Evolutionary conservation across 2,329 filamentous ascomycete species (phyloP).

Genomic region (Scopulariopsis brevicaulis): DNA sequence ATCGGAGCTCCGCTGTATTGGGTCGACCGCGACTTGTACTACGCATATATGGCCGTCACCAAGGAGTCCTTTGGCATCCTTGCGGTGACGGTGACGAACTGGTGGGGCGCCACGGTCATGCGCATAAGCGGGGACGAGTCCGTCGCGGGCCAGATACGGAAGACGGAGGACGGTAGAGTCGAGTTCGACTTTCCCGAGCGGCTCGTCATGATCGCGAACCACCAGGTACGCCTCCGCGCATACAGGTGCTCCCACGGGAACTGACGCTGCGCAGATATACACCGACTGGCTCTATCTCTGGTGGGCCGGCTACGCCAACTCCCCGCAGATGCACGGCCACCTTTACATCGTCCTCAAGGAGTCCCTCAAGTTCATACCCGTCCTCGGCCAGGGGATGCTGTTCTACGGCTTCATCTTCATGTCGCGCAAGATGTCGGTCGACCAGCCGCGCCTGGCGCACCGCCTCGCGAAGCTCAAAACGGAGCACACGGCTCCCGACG

Average conservation of each 20-base stretch:
- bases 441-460: slow-evolving; percentile 64
- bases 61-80: slow-evolving; percentile 75
- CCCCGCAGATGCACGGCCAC: slow-evolving; percentile 67
- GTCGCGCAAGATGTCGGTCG: slow-evolving; percentile 77
- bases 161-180: slow-evolving; percentile 60
- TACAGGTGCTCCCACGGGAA: slow-evolving; percentile 8
- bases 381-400: slow-evolving; percentile 72
- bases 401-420: slow-evolving; percentile 89
- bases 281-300: slow-evolving; percentile 89
- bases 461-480: slow-evolving; percentile 60
- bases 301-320: slow-evolving; percentile 82
- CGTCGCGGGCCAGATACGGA: slow-evolving; percentile 62
- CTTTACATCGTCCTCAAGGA: slow-evolving; percentile 88
- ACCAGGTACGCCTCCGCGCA: slow-evolving; percentile 44
- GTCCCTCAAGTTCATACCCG: slow-evolving; percentile 68
- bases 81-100: slow-evolving; percentile 69
- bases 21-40: slow-evolving; percentile 66
- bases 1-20: slow-evolving; percentile 67
- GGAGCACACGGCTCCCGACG: slow-evolving; percentile 37
- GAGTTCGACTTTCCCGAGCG: slow-evolving; percentile 73
- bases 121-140: slow-evolving; percentile 75
- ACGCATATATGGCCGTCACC: slow-evolving; percentile 77
- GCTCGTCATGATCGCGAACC: slow-evolving; percentile 76
- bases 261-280: slow-evolving; percentile 46
- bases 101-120: slow-evolving; percentile 77